phyloP scores from a whole-genome alignment of 352 stramenopile genomes.

The Phytophthora pistaciae region DNA sequence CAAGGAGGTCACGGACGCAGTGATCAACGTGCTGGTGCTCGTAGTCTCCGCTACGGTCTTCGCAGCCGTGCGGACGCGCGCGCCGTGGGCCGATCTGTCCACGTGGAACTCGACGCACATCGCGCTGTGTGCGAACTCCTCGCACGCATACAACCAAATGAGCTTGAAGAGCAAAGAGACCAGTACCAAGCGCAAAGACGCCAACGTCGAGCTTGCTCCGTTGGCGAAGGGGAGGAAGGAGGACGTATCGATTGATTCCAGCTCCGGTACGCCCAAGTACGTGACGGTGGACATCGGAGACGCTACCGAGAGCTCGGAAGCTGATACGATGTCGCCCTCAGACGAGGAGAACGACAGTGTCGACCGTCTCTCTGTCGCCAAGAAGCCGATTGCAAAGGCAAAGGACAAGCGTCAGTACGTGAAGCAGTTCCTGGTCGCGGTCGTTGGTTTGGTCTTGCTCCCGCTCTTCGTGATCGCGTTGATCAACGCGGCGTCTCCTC shows the following conservation, averaged over 20 bases:
- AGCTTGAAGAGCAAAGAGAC: background rate
- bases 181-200: background rate
- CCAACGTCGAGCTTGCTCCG: background rate
- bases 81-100: slow-evolving; percentile 2
- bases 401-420: background rate
- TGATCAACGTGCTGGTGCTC: background rate
- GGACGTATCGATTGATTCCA: background rate
- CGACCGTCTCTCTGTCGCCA: background rate
- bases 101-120: slow-evolving; percentile 7
- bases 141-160: background rate
- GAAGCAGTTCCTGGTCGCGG: background rate
- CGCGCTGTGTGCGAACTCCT: background rate
- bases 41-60: slow-evolving; percentile 2
- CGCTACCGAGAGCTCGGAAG: background rate
- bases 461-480: slow-evolving; percentile 14
- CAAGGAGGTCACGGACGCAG: slow-evolving; percentile 7
- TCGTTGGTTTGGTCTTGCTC: slow-evolving; percentile 5
- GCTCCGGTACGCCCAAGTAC: background rate
- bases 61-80: slow-evolving; percentile 4
- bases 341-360: background rate
- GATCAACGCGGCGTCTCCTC: background rate
- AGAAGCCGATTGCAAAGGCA: background rate
- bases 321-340: background rate
- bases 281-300: slow-evolving; percentile 2
- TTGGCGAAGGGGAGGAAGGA: background rate